phyloP scores from a whole-genome alignment of 2,329 filamentous ascomycete genomes.

The Aspergillus sp. region DNA sequence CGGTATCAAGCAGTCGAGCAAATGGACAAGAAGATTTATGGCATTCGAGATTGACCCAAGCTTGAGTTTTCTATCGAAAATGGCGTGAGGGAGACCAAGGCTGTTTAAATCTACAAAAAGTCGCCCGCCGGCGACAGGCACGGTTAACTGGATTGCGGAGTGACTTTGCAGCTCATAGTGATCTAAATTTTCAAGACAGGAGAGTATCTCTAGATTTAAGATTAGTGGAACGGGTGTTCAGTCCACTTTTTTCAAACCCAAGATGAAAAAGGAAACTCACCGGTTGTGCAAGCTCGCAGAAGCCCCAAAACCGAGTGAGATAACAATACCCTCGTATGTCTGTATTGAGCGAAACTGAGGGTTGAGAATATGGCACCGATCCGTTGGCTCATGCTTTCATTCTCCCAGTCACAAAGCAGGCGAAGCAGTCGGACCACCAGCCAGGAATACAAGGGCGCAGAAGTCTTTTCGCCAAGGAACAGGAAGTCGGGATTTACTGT shows the following conservation, averaged over 20 bases:
- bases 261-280: conserved; percentile 27
- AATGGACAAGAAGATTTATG: conserved; percentile 23
- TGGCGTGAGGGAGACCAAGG: conserved; percentile 30
- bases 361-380: conserved; percentile 36
- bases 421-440: conserved; percentile 54
- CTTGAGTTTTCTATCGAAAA: conserved; percentile 24
- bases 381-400: conserved; percentile 41
- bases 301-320: conserved; percentile 32
- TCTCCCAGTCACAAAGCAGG: conserved; percentile 44
- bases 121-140: conserved; percentile 27
- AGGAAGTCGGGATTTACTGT: conserved; percentile 65
- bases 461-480: conserved; percentile 49
- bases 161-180: conserved; percentile 8
- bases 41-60: conserved; percentile 31
- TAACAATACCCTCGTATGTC: conserved; percentile 28
- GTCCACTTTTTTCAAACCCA: background rate
- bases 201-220: conserved; percentile 43
- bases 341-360: conserved; percentile 34
- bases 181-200: conserved; percentile 39
- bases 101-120: conserved; percentile 32
- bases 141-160: conserved; percentile 14
- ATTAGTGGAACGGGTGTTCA: conserved; percentile 16
- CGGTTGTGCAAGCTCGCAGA: conserved; percentile 35
- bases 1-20: conserved; percentile 33
- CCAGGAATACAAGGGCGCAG: conserved; percentile 54